Conservation (phyloP, 2,329 filamentous ascomycete species). For the Coniochaeta sp. region DNA sequence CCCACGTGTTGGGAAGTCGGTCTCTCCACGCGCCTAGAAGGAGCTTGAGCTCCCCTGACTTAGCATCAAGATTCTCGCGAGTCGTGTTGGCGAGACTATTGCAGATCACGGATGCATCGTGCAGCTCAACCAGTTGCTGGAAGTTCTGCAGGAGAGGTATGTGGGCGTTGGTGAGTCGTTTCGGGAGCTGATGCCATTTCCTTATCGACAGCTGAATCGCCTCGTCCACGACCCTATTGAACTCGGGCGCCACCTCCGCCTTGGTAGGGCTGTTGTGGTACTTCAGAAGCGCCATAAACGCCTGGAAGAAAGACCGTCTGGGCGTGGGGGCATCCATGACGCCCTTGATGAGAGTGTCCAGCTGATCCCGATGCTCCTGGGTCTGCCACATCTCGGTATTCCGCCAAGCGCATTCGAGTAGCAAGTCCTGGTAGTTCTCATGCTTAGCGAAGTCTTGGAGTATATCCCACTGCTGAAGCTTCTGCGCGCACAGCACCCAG, state of each 20-base stretch:
- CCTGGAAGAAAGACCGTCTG: slow-evolving; percentile 91
- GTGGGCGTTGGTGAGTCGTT: slow-evolving; percentile 87
- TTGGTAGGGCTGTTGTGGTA: slow-evolving; percentile 63
- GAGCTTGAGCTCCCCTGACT: slow-evolving; percentile 92
- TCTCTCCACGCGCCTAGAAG: slow-evolving; percentile 94
- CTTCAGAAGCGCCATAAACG: slow-evolving; percentile 94
- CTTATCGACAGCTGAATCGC: slow-evolving; percentile 94
- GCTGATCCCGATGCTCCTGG: slow-evolving; percentile 75
- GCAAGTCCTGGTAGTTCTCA: slow-evolving; percentile 94
- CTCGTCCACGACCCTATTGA: slow-evolving; percentile 87
- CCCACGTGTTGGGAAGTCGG: slow-evolving; percentile 93
- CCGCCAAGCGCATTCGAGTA: slow-evolving; percentile 92
- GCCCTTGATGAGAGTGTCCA: slow-evolving; percentile 91
- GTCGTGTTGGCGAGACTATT: slow-evolving; percentile 82
- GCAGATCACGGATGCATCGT: slow-evolving; percentile 96
- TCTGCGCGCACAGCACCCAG: slow-evolving; percentile 95
- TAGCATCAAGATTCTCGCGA: slow-evolving; percentile 77
- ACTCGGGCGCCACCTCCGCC: slow-evolving; percentile 71
- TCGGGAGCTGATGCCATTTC: slow-evolving; percentile 98
- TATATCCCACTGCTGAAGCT: slow-evolving; percentile 98
- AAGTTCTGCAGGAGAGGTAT: slow-evolving; percentile 95
- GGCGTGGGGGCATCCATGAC: slow-evolving; percentile 97
- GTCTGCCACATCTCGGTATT: slow-evolving; percentile 93
- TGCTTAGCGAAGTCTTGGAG: slow-evolving; percentile 97
- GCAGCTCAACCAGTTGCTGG: slow-evolving; percentile 93